Conservation (phyloP, 106 monocot species). For the Dendrobium nobile region DNA sequence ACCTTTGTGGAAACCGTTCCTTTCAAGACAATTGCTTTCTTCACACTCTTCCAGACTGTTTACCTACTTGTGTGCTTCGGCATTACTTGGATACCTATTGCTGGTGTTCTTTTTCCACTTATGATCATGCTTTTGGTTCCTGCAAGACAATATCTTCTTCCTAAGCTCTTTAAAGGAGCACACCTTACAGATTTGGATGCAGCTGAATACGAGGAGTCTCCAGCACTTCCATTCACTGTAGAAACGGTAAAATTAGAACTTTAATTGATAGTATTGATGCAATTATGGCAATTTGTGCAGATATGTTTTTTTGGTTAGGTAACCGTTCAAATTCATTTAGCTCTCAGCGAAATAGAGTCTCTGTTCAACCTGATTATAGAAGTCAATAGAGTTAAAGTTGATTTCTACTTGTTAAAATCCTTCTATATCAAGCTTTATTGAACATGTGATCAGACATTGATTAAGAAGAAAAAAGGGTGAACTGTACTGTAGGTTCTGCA, state of each 20-base stretch:
- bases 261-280: neutral
- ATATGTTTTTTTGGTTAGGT: too few species aligned
- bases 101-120: conserved; percentile 76
- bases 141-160: conserved; percentile 71
- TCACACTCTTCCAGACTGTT: conserved; percentile 72
- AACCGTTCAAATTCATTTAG: too few species aligned
- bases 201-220: conserved; percentile 84
- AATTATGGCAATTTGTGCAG: too few species aligned
- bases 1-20: conserved; percentile 86
- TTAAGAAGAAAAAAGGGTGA: too few species aligned
- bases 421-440: too few species aligned
- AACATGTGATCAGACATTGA: too few species aligned
- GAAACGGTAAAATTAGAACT: conserved; percentile 22
- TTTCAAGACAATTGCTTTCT: conserved; percentile 59
- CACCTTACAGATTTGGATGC: conserved; percentile 74
- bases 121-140: conserved; percentile 92
- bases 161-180: conserved; percentile 77
- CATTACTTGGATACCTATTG: conserved; percentile 77
- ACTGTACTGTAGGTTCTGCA: too few species aligned
- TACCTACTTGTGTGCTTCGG: conserved; percentile 72
- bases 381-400: too few species aligned
- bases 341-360: too few species aligned
- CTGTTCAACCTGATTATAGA: too few species aligned
- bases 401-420: too few species aligned
- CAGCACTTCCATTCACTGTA: conserved; percentile 46